These are phyloP conservation scores for Sungouiella thailandica DNA, from an alignment of 805 yeast genomes.

Conservation along the genomic window DNA sequence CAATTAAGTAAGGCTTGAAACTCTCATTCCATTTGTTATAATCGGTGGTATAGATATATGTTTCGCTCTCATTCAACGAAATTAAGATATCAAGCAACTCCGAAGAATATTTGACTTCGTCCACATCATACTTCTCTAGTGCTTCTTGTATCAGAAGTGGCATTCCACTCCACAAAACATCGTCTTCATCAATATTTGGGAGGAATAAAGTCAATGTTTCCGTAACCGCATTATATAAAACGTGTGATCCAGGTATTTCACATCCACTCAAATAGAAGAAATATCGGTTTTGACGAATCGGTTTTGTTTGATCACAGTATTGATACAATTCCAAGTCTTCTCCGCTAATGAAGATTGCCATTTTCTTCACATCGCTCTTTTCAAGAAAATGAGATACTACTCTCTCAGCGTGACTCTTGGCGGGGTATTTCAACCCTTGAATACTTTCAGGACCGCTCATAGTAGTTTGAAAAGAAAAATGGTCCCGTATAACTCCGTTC, in stretches of 20 bases:
- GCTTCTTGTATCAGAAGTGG: constrained; percentile 73
- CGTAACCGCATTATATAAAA: constrained; percentile 48
- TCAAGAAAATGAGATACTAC: constrained; percentile 39
- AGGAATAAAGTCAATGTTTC: constrained; percentile 68
- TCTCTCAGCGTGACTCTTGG: constrained; percentile 65
- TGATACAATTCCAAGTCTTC: constrained; percentile 54
- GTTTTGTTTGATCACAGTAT: constrained; percentile 74
- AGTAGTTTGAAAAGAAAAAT: background rate
- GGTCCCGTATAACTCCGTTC: too few relatives aligned
- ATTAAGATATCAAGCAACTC: constrained; percentile 40
- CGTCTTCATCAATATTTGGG: constrained; percentile 82
- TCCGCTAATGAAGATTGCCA: constrained; percentile 55
- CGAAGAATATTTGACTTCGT: constrained; percentile 63
- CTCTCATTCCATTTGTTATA: constrained; percentile 40
- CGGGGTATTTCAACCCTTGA: constrained; percentile 61
- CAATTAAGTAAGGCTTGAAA: constrained; percentile 33
- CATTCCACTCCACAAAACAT: constrained; percentile 93
- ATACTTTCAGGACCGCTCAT: background rate
- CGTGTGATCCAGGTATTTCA: constrained; percentile 70
- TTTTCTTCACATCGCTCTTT: constrained; percentile 18
- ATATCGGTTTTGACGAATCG: constrained; percentile 85
- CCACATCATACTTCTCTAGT: constrained; percentile 63
- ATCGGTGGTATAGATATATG: constrained; percentile 49
- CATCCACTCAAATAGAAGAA: constrained; percentile 85
- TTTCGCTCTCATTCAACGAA: constrained; percentile 21